Evolutionary conservation across 805 yeast species (phyloP), one percentile per base, ranked within the genome.

Genomic region (Huiozyma naganishii): DNA sequence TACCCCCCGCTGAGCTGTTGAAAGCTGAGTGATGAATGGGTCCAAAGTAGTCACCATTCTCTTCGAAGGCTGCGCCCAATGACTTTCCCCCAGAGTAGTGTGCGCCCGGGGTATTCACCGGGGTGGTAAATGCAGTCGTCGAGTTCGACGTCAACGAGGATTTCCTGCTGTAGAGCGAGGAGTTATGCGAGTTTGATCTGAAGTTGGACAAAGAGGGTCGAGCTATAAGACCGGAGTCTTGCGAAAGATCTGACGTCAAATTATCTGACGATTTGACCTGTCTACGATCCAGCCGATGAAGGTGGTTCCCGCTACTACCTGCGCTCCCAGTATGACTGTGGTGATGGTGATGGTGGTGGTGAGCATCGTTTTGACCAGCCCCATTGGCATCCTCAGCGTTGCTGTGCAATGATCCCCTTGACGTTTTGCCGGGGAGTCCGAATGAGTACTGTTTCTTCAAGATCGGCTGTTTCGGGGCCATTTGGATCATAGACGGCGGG

Each of bases 381-480:
- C 64, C 54, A 28, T 57, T 45, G 9, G 61, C 64, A 47, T 52
- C 53, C 41, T 59, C 64, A 37, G 53, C 52, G 44, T 57, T 17
- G 23, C 23, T 17, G 23, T 17, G 23, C 23, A 17, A 17, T 17
- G 23, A 17, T 17, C 23, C 23, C 23, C 54, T 36, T 52, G 51
- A 27, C 58, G 46, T 12, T 52, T 49, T 34, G 46, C 52, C 2
- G 55, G 37, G 4, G 52, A 48, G 6, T 41, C 12, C 2, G 48
- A 45, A 40, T 52, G 28, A 13, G 45, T 45, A 43, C 54, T 57
- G 43, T 71, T 17, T 69, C 50, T 79, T 69, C 52, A 83, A 69
- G 46, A 83, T 83, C 2, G 92, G 89, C 43, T 79, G 78, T 53
- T 77, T 81, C 13, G 92, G 90, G 52, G 74, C 83, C 46, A 78